A percentile compares a stretch with the other conserved stretches of the same genome.
phyloP scores from a whole-genome alignment of 352 stramenopile species.

The Globisporangium yorkense region DNA sequence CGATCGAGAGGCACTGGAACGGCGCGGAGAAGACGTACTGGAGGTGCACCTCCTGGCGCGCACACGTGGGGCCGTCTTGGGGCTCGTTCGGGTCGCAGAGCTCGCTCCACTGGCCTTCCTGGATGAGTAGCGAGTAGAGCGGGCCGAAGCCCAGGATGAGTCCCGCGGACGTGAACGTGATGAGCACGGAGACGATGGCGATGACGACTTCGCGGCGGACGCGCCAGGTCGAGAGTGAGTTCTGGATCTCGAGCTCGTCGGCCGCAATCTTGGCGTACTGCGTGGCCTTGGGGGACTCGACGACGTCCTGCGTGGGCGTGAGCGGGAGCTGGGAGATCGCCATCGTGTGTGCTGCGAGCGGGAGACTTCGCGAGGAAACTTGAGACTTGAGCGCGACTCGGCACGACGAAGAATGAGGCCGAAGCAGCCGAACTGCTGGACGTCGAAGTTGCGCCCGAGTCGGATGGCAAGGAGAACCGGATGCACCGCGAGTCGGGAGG shows the following conservation, averaged over 20 bases:
- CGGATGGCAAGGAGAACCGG: too few relatives aligned
- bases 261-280: slow-evolving; percentile 11
- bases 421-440: not conserved
- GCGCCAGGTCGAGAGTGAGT: slow-evolving; percentile 23
- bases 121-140: slow-evolving; percentile 41
- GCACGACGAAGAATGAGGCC: slow-evolving; percentile 1
- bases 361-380: not conserved
- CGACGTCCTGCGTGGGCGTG: slow-evolving; percentile 5
- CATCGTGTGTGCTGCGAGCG: not conserved
- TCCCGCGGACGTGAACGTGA: slow-evolving; percentile 28
- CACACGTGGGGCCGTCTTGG: slow-evolving; percentile 25
- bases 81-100: slow-evolving; percentile 19
- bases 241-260: slow-evolving; percentile 17
- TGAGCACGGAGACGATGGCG: slow-evolving; percentile 19
- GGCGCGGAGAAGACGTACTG: slow-evolving; percentile 49
- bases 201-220: slow-evolving; percentile 19
- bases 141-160: slow-evolving; percentile 46
- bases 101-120: slow-evolving; percentile 40
- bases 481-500: too few relatives aligned
- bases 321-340: slow-evolving; percentile 1
- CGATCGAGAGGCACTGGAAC: slow-evolving; percentile 41
- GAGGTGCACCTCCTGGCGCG: slow-evolving; percentile 34
- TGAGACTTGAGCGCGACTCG: slow-evolving; percentile 6
- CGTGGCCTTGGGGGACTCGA: slow-evolving; percentile 4
- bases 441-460: not conserved